Conservation (phyloP, 75 land plant species). For the Pinus tabuliformis region DNA sequence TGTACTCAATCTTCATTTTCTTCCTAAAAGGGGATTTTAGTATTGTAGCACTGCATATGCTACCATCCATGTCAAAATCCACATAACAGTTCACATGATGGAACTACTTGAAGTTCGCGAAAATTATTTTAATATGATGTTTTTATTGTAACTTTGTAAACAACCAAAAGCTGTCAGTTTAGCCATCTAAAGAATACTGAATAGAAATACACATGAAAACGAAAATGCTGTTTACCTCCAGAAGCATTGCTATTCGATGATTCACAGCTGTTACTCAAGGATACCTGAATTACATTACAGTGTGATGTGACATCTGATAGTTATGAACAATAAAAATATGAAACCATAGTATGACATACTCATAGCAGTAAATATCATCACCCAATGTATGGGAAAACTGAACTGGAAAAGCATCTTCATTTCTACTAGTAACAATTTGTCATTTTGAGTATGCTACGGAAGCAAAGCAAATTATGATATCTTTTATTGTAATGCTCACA, state of each 20-base stretch:
- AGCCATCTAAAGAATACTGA: not conserved
- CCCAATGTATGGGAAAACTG: not conserved
- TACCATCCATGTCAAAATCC: no score
- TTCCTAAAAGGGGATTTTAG: not conserved
- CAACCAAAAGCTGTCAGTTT: not conserved
- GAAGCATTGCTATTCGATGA: not conserved
- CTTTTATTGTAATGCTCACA: not conserved
- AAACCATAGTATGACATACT: not conserved
- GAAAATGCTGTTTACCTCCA: not conserved
- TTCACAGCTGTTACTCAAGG: not conserved
- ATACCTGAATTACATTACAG: constrained; percentile 7
- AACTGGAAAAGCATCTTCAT: not conserved
- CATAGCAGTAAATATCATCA: not conserved
- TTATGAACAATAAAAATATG: not conserved
- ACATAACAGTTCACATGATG: not conserved
- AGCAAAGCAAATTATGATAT: not conserved
- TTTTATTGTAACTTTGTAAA: not conserved
- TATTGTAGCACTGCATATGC: not conserved
- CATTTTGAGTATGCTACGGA: not conserved
- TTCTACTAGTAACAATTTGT: not conserved
- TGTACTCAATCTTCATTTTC: not conserved
- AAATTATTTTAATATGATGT: not conserved
- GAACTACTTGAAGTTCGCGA: not conserved
- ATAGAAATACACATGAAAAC: not conserved
- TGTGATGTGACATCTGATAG: not conserved